Percentiles rank a stretch among this genome's conserved stretches.
phyloP scores from a whole-genome alignment of 345 rosid genomes.

The Crucihimalaya himalaica region DNA sequence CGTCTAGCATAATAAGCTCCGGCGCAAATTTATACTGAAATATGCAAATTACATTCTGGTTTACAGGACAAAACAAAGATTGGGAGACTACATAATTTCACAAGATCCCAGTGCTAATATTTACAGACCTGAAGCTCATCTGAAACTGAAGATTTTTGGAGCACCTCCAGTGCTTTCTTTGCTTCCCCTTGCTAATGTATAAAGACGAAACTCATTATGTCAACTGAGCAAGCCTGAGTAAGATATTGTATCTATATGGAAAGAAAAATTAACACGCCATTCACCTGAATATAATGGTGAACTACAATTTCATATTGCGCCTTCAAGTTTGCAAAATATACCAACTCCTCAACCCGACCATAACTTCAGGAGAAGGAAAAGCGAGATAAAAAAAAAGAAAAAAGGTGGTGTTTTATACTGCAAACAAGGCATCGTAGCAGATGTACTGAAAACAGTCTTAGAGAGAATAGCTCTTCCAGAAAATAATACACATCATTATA shows the following conservation, averaged over 20 bases:
- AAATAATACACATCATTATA: conserved; percentile 17
- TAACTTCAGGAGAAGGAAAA: conserved; percentile 55
- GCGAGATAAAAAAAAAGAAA: not conserved
- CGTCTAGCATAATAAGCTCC: conserved; percentile 92
- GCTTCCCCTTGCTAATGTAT: conserved; percentile 91
- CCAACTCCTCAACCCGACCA: conserved; percentile 95
- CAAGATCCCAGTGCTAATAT: conserved; percentile 20
- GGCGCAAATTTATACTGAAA: conserved; percentile 96
- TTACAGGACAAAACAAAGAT: conserved; percentile 25
- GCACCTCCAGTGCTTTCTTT: conserved; percentile 89
- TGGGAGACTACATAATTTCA: conserved; percentile 23
- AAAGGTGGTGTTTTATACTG: not conserved
- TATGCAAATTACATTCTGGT: conserved; percentile 19
- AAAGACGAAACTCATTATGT: conserved; percentile 25
- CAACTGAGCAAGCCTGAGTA: conserved; percentile 25
- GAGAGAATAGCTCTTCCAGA: conserved; percentile 7
- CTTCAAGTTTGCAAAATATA: conserved; percentile 92
- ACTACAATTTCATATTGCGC: conserved; percentile 91
- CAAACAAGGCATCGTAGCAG: conserved; percentile 10
- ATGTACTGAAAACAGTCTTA: conserved; percentile 13
- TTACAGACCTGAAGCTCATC: conserved; percentile 80
- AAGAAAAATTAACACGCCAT: conserved; percentile 22
- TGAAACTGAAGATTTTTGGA: conserved; percentile 83
- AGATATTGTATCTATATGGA: not conserved
- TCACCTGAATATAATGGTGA: conserved; percentile 90